Base-by-base conservation (phyloP, 1,284 basidiomycete species). In the Apiotrichum mycotoxinovorans region DNA sequence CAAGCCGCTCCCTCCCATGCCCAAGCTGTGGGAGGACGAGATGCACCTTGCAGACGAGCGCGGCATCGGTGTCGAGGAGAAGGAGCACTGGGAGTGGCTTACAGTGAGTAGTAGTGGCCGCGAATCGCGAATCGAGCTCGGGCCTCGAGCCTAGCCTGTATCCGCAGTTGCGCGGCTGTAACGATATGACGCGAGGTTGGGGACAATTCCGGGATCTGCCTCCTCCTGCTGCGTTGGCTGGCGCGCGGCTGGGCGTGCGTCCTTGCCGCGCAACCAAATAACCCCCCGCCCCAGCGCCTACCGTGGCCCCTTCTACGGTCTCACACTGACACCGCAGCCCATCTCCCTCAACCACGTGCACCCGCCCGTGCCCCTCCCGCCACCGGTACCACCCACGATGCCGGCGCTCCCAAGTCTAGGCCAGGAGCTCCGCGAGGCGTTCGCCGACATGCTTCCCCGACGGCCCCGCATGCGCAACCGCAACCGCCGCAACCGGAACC, bases 1-100 rank as follows among this genome's bases (percentile, higher is more conserved):
- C 25, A 63, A 61, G 33, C 57, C 61, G 51, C 56, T 73, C 20
- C 70, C 68, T 14, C 69, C 70, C 34, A 70, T 67, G 58, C 73
- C 73, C 15, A 63, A 52, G 15, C 56, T 76, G 56, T 73, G 70
- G 70, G 71, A 76, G 57, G 62, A 57, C 44, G 65, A 67, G 60
- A 69, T 72, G 67, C 49, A 43, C n/a, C 50, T 61, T 22, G 53
- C 61, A 26, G 63, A 51, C 42, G 58, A 67, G 40, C 47, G 12
- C 41, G 40, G 20, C 23, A 43, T 43, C 33, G 30, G 38, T 20
- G 23, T 35, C 38, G 43, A 30, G 38, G 22, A 50, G 25, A 23
- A 42, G 14, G 12, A 37, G 27, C 34, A 43, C 20, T 45, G 27
- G 38, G 4, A 2, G 1, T 20, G 17, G 23, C 30, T 56, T 8